phyloP scores from a whole-genome alignment of 371 early-diverging fungal genomes.

The Saksenaea vasiformis region DNA sequence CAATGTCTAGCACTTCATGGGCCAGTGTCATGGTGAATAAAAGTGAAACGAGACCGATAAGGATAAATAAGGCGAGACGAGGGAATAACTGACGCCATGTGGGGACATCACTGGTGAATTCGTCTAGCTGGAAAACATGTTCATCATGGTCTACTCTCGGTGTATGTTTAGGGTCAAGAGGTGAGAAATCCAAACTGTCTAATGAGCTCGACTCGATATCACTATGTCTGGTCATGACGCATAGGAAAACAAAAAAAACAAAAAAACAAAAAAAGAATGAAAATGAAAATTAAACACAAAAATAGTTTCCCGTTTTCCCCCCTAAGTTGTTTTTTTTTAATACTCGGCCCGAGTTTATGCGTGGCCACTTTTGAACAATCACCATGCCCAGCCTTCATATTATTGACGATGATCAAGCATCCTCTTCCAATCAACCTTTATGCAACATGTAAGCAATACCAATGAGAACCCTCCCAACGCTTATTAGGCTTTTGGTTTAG shows the following conservation, averaged over 20 bases:
- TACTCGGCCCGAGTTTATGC: conserved; percentile 3
- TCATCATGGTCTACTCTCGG: conserved; percentile 22
- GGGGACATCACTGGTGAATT: conserved; percentile 1
- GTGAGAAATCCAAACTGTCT: conserved; percentile 4
- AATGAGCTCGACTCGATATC: neutral
- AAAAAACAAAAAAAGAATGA: neutral
- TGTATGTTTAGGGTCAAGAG: conserved; percentile 3
- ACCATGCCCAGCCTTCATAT: conserved; percentile 5
- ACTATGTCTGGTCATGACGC: neutral
- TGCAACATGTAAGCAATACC: conserved; percentile 5
- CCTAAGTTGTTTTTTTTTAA: neutral
- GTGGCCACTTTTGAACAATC: neutral
- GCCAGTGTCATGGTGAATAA: conserved; percentile 38
- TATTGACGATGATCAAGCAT: conserved; percentile 1
- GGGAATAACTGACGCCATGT: conserved; percentile 34
- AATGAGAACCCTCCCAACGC: too few relatives aligned
- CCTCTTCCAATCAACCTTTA: conserved; percentile 1
- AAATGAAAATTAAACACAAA: neutral
- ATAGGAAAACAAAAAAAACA: neutral
- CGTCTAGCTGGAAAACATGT: conserved; percentile 20
- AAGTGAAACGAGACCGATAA: conserved; percentile 37
- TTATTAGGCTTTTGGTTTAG: conserved; percentile 19
- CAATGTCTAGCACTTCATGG: conserved; percentile 35
- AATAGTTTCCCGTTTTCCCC: neutral
- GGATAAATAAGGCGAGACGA: conserved; percentile 31